phyloP scores from a whole-genome alignment of 192 early-diverging fungal species.

The Coemansia furcata region DNA sequence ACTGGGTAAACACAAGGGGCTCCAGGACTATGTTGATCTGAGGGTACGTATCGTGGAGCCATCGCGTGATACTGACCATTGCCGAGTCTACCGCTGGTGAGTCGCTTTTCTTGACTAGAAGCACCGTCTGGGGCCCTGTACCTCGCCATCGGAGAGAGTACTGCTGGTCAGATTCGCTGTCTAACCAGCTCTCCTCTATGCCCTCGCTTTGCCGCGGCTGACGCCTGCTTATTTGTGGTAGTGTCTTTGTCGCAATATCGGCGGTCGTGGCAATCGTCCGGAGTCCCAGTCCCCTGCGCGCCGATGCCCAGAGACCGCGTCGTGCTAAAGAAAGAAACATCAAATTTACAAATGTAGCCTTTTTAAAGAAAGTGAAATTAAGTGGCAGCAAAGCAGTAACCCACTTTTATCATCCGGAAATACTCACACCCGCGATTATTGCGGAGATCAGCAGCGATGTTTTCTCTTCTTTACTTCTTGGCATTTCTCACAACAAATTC shows the following conservation, averaged over 20 bases:
- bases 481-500: background rate
- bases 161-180: conserved; percentile 32
- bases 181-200: background rate
- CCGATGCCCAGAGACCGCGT: background rate
- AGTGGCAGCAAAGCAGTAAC: background rate
- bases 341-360: background rate
- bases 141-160: conserved; percentile 19
- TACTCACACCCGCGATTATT: background rate
- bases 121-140: conserved; percentile 63
- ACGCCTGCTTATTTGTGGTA: conserved; percentile 21
- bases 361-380: background rate
- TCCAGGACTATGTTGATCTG: conserved; percentile 72
- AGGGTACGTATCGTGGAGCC: conserved; percentile 66
- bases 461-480: background rate
- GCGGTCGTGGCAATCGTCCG: conserved; percentile 16
- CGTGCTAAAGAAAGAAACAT: background rate
- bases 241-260: conserved; percentile 33
- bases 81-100: conserved; percentile 65
- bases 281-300: background rate
- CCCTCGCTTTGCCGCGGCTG: background rate
- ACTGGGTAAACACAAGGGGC: conserved; percentile 59
- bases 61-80: conserved; percentile 64
- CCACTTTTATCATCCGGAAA: background rate
- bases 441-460: background rate
- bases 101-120: conserved; percentile 81